Percentiles rank a stretch among this genome's conserved stretches.
Conservation (phyloP, 805 yeast genomes). For the Pichia pseudocactophila region DNA sequence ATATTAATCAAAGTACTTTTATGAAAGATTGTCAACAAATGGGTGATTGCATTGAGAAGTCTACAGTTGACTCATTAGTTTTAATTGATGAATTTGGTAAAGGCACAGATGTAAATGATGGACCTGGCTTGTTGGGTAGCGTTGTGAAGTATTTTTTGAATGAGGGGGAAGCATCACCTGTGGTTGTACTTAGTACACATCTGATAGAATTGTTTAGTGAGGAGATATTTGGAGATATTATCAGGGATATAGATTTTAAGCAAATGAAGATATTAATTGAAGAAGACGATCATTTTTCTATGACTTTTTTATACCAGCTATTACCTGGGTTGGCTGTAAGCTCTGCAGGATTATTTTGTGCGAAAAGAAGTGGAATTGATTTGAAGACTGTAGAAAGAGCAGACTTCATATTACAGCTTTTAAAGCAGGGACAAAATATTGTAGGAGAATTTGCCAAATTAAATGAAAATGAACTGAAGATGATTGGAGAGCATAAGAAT, state of each 20-base stretch:
- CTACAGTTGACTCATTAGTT: slow-evolving; percentile 35
- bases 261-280: slow-evolving; percentile 20
- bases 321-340: slow-evolving; percentile 25
- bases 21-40: slow-evolving; percentile 37
- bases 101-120: slow-evolving; percentile 41
- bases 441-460: slow-evolving; percentile 1
- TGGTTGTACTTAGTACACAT: slow-evolving; percentile 33
- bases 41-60: slow-evolving; percentile 27
- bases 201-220: slow-evolving; percentile 33
- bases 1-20: slow-evolving; percentile 39
- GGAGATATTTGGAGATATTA: slow-evolving; percentile 13
- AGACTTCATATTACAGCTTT: neutral
- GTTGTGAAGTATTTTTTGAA: slow-evolving; percentile 24
- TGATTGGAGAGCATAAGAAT: neutral
- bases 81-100: slow-evolving; percentile 48
- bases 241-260: slow-evolving; percentile 14
- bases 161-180: slow-evolving; percentile 17
- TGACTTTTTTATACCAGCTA: slow-evolving; percentile 29
- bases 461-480: neutral
- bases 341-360: slow-evolving; percentile 36
- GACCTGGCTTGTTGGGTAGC: slow-evolving; percentile 37
- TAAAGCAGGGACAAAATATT: slow-evolving; percentile 1
- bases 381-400: slow-evolving; percentile 5
- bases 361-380: slow-evolving; percentile 22
- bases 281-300: slow-evolving; percentile 9